Percentiles rank a stretch among this genome's conserved stretches.
Evolutionary conservation across 2,329 filamentous ascomycete species (phyloP).

Genomic region (Coniochaeta prunicola): DNA sequence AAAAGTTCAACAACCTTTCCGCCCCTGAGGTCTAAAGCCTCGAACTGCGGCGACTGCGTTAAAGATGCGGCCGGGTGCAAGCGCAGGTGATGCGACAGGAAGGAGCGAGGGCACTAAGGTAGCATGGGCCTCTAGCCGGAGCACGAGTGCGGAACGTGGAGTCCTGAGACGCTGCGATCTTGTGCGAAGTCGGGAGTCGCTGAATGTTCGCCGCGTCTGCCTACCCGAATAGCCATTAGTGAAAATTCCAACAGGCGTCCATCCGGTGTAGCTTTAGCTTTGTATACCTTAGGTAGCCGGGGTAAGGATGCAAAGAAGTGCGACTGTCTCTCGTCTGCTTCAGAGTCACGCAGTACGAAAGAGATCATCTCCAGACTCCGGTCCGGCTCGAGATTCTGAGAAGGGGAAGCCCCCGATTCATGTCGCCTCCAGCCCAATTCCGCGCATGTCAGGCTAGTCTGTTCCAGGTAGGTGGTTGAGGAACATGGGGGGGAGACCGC

Average conservation of each 20-base stretch:
- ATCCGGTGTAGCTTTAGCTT: neutral
- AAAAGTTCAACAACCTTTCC: too few relatives aligned
- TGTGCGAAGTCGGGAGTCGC: neutral
- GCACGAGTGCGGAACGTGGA: neutral
- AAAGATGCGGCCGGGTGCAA: neutral
- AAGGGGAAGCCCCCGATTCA: slow-evolving; percentile 1
- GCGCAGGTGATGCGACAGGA: neutral
- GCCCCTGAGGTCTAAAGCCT: neutral
- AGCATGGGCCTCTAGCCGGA: neutral
- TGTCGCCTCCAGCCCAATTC: slow-evolving; percentile 11
- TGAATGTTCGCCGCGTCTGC: neutral
- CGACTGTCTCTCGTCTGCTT: neutral
- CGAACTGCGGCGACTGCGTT: neutral
- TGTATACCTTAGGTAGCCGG: neutral
- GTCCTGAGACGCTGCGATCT: neutral
- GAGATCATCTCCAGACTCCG: neutral
- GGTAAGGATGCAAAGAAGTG: neutral
- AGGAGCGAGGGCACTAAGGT: neutral
- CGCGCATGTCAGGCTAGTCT: slow-evolving; percentile 18
- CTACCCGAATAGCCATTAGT: neutral
- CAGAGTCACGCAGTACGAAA: neutral
- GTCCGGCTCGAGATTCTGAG: neutral
- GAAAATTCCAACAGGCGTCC: neutral
- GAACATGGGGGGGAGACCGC: neutral
- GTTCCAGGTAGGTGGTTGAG: slow-evolving; percentile 22